Percentiles rank a stretch among this genome's conserved stretches.
These are phyloP conservation scores for Thelonectria olida DNA, from an alignment of 2,329 filamentous ascomycete species.

Conservation along the genomic window DNA sequence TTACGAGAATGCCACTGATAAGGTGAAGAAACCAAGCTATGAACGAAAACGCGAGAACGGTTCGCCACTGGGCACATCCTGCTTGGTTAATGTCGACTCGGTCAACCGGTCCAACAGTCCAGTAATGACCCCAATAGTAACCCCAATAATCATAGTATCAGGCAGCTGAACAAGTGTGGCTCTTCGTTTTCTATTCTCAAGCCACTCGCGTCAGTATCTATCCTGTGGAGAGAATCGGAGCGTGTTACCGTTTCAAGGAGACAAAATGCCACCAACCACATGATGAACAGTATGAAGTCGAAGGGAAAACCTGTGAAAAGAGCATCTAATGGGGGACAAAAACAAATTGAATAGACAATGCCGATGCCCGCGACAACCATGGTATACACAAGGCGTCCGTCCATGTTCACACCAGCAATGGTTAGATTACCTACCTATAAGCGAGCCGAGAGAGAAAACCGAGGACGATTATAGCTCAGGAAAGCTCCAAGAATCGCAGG, in stretches of 20 bases:
- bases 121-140: slow-evolving; percentile 40
- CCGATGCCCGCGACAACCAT: slow-evolving; percentile 39
- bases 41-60: background rate
- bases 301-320: slow-evolving; percentile 37
- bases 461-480: slow-evolving; percentile 35
- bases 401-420: slow-evolving; percentile 6
- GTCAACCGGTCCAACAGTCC: slow-evolving; percentile 19
- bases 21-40: background rate
- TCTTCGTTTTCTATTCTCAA: slow-evolving; percentile 17
- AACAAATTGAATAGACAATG: slow-evolving; percentile 36
- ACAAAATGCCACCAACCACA: slow-evolving; percentile 41
- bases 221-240: background rate
- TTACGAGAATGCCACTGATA: background rate
- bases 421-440: slow-evolving; percentile 28
- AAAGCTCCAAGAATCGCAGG: slow-evolving; percentile 30
- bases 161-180: slow-evolving; percentile 18
- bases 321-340: slow-evolving; percentile 31
- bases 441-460: slow-evolving; percentile 35
- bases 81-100: background rate
- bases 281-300: slow-evolving; percentile 38
- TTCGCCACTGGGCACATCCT: background rate
- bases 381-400: slow-evolving; percentile 35
- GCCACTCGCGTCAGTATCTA: no score
- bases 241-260: slow-evolving; percentile 35
- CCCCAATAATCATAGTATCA: slow-evolving; percentile 41